Percentiles rank a stretch among this genome's conserved stretches.
These are phyloP conservation scores for Fusarium verticillioides DNA, from an alignment of 2,329 filamentous ascomycete genomes.

Conservation along the genomic window DNA sequence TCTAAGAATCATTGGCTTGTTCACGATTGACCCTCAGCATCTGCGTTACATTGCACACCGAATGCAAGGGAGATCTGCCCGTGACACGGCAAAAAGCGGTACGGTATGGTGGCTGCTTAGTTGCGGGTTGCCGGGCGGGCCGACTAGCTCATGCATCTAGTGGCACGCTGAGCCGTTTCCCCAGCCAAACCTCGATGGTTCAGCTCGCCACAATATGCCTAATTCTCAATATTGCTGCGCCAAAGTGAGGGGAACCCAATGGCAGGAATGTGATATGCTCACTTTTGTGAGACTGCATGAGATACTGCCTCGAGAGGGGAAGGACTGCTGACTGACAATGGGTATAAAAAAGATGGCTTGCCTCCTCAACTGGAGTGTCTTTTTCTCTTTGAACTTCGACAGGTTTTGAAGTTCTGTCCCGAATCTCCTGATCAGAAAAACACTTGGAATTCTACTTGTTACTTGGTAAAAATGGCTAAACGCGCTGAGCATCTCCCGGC, in stretches of 20 bases:
- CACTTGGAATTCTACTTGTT: fast-evolving
- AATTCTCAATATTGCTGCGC: neutral
- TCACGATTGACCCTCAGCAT: neutral
- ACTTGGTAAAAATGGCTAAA: neutral
- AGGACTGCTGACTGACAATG: neutral
- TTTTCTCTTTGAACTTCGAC: fast-evolving
- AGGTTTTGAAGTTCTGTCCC: fast-evolving
- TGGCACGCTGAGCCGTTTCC: neutral
- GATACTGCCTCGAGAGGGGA: neutral
- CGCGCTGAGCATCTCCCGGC: conserved; percentile 7
- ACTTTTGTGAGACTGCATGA: neutral
- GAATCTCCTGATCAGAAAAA: neutral
- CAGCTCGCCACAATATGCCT: conserved; percentile 6
- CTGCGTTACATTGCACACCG: neutral
- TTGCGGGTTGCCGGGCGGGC: neutral
- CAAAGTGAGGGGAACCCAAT: neutral
- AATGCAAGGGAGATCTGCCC: neutral
- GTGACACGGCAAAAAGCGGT: neutral
- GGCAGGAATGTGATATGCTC: neutral
- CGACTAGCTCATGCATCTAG: neutral
- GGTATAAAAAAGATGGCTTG: neutral
- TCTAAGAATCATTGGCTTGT: no score
- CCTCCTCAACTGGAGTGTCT: no score
- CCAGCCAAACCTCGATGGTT: neutral
- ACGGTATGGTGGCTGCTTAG: neutral